Conservation (phyloP, 1,139 yeast genomes). For the Saccharomyces uvarum region DNA sequence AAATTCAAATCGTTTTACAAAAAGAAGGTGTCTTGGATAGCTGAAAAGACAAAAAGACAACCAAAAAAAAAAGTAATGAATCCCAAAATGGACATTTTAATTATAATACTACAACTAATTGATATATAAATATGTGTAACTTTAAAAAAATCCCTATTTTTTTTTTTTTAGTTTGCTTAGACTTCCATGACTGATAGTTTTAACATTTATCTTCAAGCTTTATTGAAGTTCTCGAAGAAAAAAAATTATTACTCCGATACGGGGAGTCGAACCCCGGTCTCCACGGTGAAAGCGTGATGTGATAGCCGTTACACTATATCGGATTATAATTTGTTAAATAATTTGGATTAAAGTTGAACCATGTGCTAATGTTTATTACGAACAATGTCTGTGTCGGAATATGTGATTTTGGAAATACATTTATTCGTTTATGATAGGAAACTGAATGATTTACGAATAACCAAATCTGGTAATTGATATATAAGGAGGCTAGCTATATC, state of each 20-base stretch:
- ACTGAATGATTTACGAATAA: too few relatives aligned
- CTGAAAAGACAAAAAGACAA: neutral
- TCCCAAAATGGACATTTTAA: neutral
- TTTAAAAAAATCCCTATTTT: too few relatives aligned
- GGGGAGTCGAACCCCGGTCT: conserved; percentile 2
- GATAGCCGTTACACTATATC: conserved; percentile 1
- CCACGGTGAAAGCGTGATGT: conserved; percentile 1
- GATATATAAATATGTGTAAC: neutral
- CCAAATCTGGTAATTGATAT: too few relatives aligned
- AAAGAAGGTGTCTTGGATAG: conserved; percentile 34
- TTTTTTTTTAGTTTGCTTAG: too few relatives aligned
- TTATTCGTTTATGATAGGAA: too few relatives aligned
- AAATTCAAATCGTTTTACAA: conserved; percentile 39
- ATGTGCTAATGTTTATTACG: too few relatives aligned
- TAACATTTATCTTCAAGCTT: too few relatives aligned
- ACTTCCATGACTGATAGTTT: too few relatives aligned
- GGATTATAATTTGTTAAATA: neutral
- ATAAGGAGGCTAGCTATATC: too few relatives aligned
- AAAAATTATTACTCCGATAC: conserved; percentile 1
- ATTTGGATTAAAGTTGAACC: too few relatives aligned
- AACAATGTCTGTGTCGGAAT: neutral
- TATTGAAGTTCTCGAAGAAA: too few relatives aligned
- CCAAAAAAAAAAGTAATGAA: neutral
- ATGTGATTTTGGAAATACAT: too few relatives aligned
- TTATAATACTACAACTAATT: neutral